A percentile compares a stretch with the other conserved stretches of the same genome.
phyloP scores from a whole-genome alignment of 164 flowering plant genomes.

The Nelumbo lutea region DNA sequence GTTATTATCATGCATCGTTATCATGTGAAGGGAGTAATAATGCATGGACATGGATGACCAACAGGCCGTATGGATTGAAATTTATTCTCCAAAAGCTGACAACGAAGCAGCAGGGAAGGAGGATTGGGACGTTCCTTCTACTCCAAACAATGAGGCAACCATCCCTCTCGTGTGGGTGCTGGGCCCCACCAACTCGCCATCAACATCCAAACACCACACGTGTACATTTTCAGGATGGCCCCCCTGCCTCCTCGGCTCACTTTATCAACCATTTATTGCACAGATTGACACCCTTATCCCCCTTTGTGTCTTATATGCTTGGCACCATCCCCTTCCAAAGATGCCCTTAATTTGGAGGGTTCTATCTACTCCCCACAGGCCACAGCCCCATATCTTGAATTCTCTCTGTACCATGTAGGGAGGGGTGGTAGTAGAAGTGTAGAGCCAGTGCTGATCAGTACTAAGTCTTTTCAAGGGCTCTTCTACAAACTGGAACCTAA shows the following conservation, averaged over 20 bases:
- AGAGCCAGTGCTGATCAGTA: no score
- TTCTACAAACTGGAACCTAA: no score
- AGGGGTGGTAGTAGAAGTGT: no score
- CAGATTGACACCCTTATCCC: no score
- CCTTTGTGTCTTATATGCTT: no score
- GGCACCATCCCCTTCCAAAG: no score
- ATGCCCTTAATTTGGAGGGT: no score
- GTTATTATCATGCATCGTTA: no score
- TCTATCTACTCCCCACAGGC: no score
- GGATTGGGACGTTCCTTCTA: conserved; percentile 6
- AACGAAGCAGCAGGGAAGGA: neutral
- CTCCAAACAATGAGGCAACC: conserved; percentile 1
- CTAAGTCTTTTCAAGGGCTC: no score
- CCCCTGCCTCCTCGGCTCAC: neutral
- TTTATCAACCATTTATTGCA: neutral
- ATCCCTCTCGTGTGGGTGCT: neutral
- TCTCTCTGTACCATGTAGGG: no score
- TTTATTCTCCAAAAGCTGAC: neutral
- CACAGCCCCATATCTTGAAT: no score
- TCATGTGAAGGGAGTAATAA: neutral
- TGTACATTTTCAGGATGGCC: neutral
- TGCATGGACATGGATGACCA: neutral
- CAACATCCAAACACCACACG: neutral
- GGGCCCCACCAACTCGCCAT: conserved; percentile 1
- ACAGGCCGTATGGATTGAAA: neutral